These are phyloP conservation scores for Populus davidiana DNA, from an alignment of 345 rosid genomes.

Conservation along the genomic window DNA sequence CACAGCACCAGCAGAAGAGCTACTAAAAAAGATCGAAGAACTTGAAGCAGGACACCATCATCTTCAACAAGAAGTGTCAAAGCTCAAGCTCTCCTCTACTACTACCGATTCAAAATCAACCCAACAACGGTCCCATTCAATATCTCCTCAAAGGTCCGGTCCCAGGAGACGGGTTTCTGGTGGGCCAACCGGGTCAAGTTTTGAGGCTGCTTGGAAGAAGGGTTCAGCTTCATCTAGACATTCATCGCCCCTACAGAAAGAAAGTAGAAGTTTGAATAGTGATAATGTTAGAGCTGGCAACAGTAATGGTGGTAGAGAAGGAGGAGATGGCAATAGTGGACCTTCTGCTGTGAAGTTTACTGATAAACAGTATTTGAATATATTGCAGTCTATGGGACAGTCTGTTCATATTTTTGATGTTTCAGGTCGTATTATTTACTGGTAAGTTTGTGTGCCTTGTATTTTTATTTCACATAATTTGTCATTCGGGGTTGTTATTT, in stretches of 20 bases:
- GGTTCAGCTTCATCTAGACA: conserved; percentile 65
- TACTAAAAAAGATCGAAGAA: conserved; percentile 76
- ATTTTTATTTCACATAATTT: neutral
- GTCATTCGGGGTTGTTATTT: neutral
- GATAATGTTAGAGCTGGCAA: neutral
- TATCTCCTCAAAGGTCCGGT: conserved; percentile 63
- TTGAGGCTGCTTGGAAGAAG: conserved; percentile 39
- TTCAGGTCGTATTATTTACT: conserved; percentile 61
- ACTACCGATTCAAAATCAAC: conserved; percentile 34
- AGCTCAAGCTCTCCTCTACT: conserved; percentile 39
- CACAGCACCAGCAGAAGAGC: conserved; percentile 69
- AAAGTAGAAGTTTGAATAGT: conserved; percentile 30
- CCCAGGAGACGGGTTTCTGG: conserved; percentile 36
- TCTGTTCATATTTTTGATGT: conserved; percentile 78
- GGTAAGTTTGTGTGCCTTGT: conserved; percentile 42
- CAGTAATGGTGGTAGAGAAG: conserved; percentile 22
- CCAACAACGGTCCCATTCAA: conserved; percentile 79
- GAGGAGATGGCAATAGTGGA: conserved; percentile 28
- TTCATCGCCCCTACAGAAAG: conserved; percentile 86
- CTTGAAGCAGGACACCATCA: conserved; percentile 83
- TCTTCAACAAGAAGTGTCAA: conserved; percentile 77
- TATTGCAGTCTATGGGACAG: conserved; percentile 92
- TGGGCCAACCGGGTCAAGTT: neutral
- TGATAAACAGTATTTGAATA: conserved; percentile 72
- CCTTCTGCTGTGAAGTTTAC: conserved; percentile 61